Base-by-base conservation (phyloP, 345 rosid genomes). In the Eucalyptus pauciflora region DNA sequence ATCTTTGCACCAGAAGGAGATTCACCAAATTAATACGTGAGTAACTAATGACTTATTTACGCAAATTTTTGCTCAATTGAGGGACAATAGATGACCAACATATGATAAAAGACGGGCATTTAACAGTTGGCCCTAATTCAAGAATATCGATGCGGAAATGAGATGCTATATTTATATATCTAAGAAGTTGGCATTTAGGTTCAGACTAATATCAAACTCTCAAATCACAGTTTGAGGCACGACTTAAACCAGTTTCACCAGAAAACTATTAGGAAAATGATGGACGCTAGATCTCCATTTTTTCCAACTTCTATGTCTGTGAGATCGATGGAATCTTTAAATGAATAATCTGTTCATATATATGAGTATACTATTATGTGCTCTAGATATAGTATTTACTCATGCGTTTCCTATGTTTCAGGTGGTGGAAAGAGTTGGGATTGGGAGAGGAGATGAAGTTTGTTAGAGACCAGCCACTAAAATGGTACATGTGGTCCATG, bases 341-440 rank as follows among this genome's bases (percentile, higher is more conserved):
- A 56, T 56, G 29, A 56, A 25, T 4, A 79, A 37, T 31, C 4
- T 79, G 22, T 41, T 49, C n/a, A 43, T 14, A 12, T 16, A 29
- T 45, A 33, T 45, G n/a, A 49, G 86, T 24, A 20, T 49, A 37
- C 1, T 37, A 52, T 52, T 17, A 52, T 52, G 56, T 52, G 1
- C 56, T 52, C 56, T 18, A 52, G 24, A 17, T 17, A 52, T 52
- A 52, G 56, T 52, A 52, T 52, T 81, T 83, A 3, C 50, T 83
- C 50, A 45, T 45, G 6, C 41, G 27, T 43, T 37, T 81, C 86
- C 86, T 87, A 15, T 29, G n/a, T 90, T 17, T 87, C 86, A 95
- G 97, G 83, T 95, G 96, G 96, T 95, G 97, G 97, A 89, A 90
- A 87, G 93, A 90, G 10, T 90, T 93, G 5, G 95, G 93, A 56